Evolutionary conservation across 371 early-diverging fungal species (phyloP), one percentile per base, ranked within the genome.

Genomic region (Apophysomyces sp.): DNA sequence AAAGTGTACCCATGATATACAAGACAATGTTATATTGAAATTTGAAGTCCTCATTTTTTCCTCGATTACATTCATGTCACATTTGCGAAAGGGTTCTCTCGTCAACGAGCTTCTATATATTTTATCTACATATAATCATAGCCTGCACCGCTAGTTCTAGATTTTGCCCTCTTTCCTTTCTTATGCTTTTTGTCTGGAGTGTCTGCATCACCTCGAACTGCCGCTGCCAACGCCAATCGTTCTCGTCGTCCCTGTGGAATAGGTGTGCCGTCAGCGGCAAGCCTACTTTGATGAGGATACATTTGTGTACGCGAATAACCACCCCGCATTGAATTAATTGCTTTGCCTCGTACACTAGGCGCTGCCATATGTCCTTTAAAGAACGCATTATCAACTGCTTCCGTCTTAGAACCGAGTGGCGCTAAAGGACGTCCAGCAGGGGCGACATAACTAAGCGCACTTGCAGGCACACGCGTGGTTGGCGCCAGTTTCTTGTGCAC

Each of bases 131-230:
- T 55, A 40, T 74, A 67, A 40, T 75, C 74, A 63, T 77, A 78
- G 52, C 87, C 89, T 44, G 81, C 83, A 54, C 87, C 89, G 61
- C 86, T 83, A 64, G 89, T 86, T 67, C 80, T 76, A 73, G 90
- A 89, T 51, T 85, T 87, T 34, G 90, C 77, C 75, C 89, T 90
- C 76, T 85, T 91, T 49, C 89, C 92, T 85, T 94, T 94, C 82
- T 91, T 90, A 64, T 82, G 86, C 80, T 92, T 92, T 67, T 87
- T 86, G 56, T 68, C 69, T 7, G 53, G 61, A 28, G 55, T 52
- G 16, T 56, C 52, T 16, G 21, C 16, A 44, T 44, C 49, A 29
- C 65, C 74, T 13, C 60, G 63, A 39, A 67, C 74, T 18, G 68
- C 76, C 26, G 71, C 67, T 0, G 74, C 74, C 60, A 76, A 68